Evolutionary conservation across 1,284 basidiomycete genomes (phyloP), one percentile per base, ranked within the genome.

Genomic region (Calocybe gambosa): DNA sequence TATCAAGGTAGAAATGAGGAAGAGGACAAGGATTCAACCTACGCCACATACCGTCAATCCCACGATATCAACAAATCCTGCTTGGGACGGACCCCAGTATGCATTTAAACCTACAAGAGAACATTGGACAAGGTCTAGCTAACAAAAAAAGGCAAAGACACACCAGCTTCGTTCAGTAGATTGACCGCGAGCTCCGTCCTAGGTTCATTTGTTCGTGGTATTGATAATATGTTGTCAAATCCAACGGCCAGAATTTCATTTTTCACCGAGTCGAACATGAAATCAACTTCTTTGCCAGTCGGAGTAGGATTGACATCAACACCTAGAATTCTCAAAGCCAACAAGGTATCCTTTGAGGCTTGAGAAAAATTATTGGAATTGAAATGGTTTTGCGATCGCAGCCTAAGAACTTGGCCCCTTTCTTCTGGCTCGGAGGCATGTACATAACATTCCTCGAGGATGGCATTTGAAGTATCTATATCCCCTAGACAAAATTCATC

Each of bases 161-260:
- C 51, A 77, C 81, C 81, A 23, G 82, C 82, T 56, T 85, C 82
- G 52, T 82, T 82, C 15, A 85, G 67, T 38, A 85, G 62, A 4
- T 74, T 67, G 5, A 85, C 77, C 6, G 80, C 78, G 31, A 86
- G 66, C 54, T 85, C 79, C 7, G 70, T 77, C 40, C 71, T 67
- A 0, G 69, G 58, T 57, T 85, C 81, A 2, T 73, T 72, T 7
- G 79, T 73, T 10, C 73, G 67, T n/a, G 80, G 81, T 38, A 82
- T 78, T 28, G 68, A 59, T 12, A 84, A 62, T 49, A 86, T 81
- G 45, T 80, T 74, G 34, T 82, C 79, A 53, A 83, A 82, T 0
- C 82, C 81, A 12, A 81, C 73, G 0, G 79, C 77, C 39, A 85
- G 62, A 39, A 85, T 80, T 58, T 82, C 78, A 54, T 80, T 80